Evolutionary conservation across 176 grass and related monocot genomes (phyloP).

Genomic region (Zoysia japonica): DNA sequence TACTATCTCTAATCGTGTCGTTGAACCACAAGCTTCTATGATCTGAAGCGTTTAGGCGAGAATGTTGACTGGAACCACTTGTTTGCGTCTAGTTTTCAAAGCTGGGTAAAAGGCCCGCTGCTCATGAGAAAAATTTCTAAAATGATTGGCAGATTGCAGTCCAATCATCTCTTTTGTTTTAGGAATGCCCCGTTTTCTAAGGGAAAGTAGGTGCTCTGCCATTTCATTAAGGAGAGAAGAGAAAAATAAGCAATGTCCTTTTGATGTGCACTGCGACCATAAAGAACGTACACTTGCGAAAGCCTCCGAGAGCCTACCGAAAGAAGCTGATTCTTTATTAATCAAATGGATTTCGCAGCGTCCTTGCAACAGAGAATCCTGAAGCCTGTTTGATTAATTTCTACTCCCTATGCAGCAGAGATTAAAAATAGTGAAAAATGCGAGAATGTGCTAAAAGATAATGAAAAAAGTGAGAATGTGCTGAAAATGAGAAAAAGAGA

Average conservation of each 20-base stretch:
- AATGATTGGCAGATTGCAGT: not conserved
- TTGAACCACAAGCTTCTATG: not conserved
- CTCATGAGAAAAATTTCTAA: not conserved
- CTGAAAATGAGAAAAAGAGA: too few relatives aligned
- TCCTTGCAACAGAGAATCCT: conserved; percentile 42
- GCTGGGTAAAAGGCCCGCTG: not conserved
- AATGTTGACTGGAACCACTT: too few relatives aligned
- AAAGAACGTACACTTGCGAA: conserved; percentile 29
- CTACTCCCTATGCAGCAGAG: not conserved
- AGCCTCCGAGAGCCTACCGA: conserved; percentile 28
- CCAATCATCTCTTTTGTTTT: not conserved
- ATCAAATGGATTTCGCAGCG: conserved; percentile 8
- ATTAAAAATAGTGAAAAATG: too few relatives aligned
- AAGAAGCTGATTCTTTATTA: conserved; percentile 43
- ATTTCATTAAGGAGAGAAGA: too few relatives aligned
- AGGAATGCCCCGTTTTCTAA: too few relatives aligned
- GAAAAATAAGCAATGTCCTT: too few relatives aligned
- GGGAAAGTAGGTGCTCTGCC: too few relatives aligned
- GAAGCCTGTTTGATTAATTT: conserved; percentile 23
- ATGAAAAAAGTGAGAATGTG: too few relatives aligned
- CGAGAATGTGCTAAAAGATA: too few relatives aligned
- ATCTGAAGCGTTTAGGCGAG: not conserved
- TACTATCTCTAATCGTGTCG: not conserved
- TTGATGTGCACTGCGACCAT: conserved; percentile 3
- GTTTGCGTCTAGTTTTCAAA: too few relatives aligned